Base-by-base conservation (phyloP, 306 rosid species). In the Clitoria ternatea region DNA sequence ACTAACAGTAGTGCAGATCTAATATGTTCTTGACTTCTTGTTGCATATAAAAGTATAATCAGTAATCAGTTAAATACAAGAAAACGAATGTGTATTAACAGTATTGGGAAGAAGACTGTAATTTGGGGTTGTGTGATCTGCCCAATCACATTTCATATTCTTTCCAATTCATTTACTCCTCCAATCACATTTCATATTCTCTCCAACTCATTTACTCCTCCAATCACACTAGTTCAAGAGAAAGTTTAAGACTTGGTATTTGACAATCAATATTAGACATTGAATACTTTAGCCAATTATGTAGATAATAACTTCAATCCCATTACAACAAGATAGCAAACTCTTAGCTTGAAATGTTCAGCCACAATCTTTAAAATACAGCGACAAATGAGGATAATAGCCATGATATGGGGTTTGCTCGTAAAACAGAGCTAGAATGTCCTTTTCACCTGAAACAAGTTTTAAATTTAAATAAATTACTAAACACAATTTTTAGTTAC, bases 381-480 rank as follows among this genome's bases (percentile, higher is more conserved):
- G 23, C 0, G 10, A 15, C 15, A 70, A 56, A 26, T 23, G 4
- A 66, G 40, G 45, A 57, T 30, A 40, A 64, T 53, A 42, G 57
- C 23, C 15, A 52, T 7, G 22, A 27, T 63, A 17, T 47, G 33
- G 40, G 32, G 35, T 73, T 27, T 40, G 18, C 57, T 52, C 48
- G n/a, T 22, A 55, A 53, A 36, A 64, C 55, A 18, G 23, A 20
- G 32, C 8, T 40, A 27, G 5, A n/a, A 30, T 6, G 24, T 40
- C 23, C 50, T 61, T 63, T 27, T 64, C 22, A 19, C 35, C 15
- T 24, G 26, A 61, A 63, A 73, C 7, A 36, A 26, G 18, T 40
- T 71, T 71, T 54, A 22, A 36, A 9, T n/a, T n/a, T n/a, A n/a
- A 49, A 55, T 49, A 53, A 53, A 53, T 19, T 74, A 54, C 49